Conservation (phyloP, 2,329 filamentous ascomycete species). For the Nannizziopsis barbatae region DNA sequence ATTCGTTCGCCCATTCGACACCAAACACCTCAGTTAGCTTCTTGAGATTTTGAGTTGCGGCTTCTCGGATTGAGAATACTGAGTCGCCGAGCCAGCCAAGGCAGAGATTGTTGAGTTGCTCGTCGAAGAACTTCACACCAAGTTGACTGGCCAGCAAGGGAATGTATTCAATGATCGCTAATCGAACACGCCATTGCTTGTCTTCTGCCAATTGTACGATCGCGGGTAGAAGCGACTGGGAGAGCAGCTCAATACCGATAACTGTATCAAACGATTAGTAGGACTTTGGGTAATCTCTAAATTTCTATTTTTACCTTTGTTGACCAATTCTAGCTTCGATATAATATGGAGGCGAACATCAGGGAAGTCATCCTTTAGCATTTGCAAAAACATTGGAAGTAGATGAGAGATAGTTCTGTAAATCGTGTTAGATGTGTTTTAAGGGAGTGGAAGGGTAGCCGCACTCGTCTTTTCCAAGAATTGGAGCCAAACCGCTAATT, state of each 20-base stretch:
- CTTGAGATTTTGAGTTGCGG: conserved; percentile 92
- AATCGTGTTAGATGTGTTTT: conserved; percentile 15
- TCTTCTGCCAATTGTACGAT: conserved; percentile 97
- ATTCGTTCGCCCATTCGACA: conserved; percentile 91
- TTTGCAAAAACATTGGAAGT: conserved; percentile 95
- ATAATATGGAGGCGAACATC: conserved; percentile 98
- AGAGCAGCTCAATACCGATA: conserved; percentile 93
- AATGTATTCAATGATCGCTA: conserved; percentile 99
- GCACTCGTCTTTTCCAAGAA: conserved; percentile 95
- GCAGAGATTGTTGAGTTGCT: conserved; percentile 87
- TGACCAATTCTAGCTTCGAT: conserved; percentile 97
- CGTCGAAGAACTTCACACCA: conserved; percentile 94
- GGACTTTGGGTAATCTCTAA: too few species aligned
- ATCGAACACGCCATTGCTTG: conserved; percentile 96
- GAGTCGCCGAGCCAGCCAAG: conserved; percentile 99
- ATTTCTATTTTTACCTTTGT: conserved; percentile 55
- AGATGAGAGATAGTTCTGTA: conserved; percentile 85
- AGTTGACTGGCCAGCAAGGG: conserved; percentile 90
- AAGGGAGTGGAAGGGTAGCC: neutral
- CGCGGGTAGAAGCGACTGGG: conserved; percentile 88
- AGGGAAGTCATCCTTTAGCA: conserved; percentile 98
- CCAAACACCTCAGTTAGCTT: conserved; percentile 98
- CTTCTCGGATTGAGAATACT: conserved; percentile 96
- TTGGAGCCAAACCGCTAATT: conserved; percentile 91
- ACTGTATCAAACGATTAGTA: conserved; percentile 43